phyloP scores from a whole-genome alignment of 306 rosid genomes.

The Prunus kanzakura region DNA sequence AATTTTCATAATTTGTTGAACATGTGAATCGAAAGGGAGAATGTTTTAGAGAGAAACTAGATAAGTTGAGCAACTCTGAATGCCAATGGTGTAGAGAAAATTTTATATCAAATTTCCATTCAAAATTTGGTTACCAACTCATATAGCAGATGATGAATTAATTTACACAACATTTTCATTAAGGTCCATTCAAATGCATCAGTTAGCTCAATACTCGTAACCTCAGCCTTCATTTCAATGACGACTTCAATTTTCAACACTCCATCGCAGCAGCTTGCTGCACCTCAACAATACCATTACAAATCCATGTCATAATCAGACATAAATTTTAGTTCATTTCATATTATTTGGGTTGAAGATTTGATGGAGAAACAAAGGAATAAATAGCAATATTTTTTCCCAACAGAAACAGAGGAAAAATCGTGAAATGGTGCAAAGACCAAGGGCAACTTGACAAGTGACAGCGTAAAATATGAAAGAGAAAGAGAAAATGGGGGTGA shows the following conservation, averaged over 20 bases:
- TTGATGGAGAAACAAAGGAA: not conserved
- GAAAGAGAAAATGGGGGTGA: conserved; percentile 9
- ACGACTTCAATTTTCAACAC: not conserved
- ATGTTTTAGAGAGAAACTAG: not conserved
- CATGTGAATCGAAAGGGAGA: not conserved
- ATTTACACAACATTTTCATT: not conserved
- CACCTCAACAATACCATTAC: not conserved
- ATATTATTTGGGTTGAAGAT: not conserved
- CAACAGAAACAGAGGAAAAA: conserved; percentile 14
- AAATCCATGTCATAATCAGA: not conserved
- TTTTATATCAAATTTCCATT: not conserved
- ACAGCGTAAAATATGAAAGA: conserved; percentile 17
- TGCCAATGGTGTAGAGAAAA: not conserved
- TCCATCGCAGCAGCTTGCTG: not conserved
- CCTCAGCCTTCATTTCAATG: no score
- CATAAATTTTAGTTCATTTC: not conserved
- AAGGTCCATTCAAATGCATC: not conserved
- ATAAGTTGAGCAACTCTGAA: not conserved
- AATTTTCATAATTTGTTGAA: not conserved
- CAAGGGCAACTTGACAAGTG: conserved; percentile 5
- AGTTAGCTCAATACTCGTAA: not conserved
- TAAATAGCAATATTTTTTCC: not conserved
- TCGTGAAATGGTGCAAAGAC: conserved; percentile 10
- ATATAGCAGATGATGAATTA: not conserved
- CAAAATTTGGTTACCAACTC: not conserved